Percentiles rank a stretch among this genome's conserved stretches.
Conservation (phyloP, 768 basidiomycete genomes). For the Podaxis rugospora region DNA sequence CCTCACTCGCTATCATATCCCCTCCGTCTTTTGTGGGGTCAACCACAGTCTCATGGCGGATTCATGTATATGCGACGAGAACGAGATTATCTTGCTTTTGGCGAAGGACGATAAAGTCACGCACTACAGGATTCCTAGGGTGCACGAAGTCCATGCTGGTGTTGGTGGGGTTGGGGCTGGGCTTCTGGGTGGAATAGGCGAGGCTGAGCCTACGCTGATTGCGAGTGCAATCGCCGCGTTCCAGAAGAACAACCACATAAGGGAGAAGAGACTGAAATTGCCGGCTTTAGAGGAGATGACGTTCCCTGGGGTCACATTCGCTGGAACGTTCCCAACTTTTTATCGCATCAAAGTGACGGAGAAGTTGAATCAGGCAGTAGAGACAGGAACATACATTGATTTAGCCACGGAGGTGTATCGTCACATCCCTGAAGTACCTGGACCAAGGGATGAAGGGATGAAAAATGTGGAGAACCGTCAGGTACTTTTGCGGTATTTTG, state of each 20-base stretch:
- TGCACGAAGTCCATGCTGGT: background rate
- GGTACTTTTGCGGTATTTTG: background rate
- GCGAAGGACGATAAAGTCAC: background rate
- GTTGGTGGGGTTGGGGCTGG: background rate
- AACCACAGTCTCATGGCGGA: background rate
- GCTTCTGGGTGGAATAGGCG: background rate
- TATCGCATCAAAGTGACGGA: slow-evolving; percentile 3
- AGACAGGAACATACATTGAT: background rate
- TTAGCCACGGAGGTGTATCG: background rate
- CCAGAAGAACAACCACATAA: background rate
- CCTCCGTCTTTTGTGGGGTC: slow-evolving; percentile 1
- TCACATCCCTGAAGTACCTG: background rate
- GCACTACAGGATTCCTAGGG: background rate
- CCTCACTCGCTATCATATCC: slow-evolving; percentile 2
- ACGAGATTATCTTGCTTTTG: background rate
- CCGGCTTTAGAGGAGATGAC: background rate
- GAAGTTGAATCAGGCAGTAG: background rate
- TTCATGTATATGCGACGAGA: slow-evolving; percentile 1
- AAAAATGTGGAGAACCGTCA: background rate
- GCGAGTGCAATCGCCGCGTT: slow-evolving; percentile 1
- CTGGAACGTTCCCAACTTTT: background rate
- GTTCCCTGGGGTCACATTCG: background rate
- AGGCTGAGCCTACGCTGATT: background rate
- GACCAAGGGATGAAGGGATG: background rate
- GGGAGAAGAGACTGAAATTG: background rate